Conservation (phyloP, 441 rosid species). For the Jatropha podagrica region DNA sequence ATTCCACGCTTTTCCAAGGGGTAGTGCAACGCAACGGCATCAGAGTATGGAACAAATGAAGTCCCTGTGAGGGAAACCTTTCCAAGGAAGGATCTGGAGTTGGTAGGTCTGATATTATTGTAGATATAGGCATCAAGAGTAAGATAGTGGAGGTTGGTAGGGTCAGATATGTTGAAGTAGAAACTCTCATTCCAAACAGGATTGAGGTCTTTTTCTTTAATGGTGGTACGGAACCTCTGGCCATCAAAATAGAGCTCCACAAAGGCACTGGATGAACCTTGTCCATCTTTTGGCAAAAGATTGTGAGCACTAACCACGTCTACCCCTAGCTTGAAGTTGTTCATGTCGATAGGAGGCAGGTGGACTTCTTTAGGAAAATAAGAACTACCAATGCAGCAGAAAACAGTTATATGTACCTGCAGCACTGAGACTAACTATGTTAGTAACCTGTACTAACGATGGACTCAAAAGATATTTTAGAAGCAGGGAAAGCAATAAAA, state of each 20-base stretch:
- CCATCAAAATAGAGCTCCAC: conserved; percentile 90
- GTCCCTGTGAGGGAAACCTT: conserved; percentile 73
- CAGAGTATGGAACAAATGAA: conserved; percentile 80
- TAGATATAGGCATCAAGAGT: conserved; percentile 70
- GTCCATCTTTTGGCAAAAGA: conserved; percentile 91
- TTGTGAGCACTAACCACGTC: conserved; percentile 87
- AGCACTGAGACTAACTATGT: conserved; percentile 15
- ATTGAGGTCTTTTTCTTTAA: conserved; percentile 84
- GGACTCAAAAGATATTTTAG: neutral
- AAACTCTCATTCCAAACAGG: conserved; percentile 98
- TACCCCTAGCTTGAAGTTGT: conserved; percentile 80
- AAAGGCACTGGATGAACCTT: conserved; percentile 80
- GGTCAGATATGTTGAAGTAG: conserved; percentile 88
- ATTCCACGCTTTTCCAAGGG: conserved; percentile 86
- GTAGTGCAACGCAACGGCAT: conserved; percentile 85
- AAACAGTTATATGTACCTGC: conserved; percentile 29
- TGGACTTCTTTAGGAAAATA: conserved; percentile 14
- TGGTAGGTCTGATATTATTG: conserved; percentile 51
- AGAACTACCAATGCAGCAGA: conserved; percentile 8
- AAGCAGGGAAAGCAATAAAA: neutral
- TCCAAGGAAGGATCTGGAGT: conserved; percentile 82
- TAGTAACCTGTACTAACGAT: neutral
- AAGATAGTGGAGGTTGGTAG: conserved; percentile 74
- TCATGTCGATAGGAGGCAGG: conserved; percentile 40
- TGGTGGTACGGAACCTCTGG: conserved; percentile 78